Percentiles rank a stretch among this genome's conserved stretches.
Conservation (phyloP, 495 filamentous ascomycete genomes). For the Neurospora terricola region DNA sequence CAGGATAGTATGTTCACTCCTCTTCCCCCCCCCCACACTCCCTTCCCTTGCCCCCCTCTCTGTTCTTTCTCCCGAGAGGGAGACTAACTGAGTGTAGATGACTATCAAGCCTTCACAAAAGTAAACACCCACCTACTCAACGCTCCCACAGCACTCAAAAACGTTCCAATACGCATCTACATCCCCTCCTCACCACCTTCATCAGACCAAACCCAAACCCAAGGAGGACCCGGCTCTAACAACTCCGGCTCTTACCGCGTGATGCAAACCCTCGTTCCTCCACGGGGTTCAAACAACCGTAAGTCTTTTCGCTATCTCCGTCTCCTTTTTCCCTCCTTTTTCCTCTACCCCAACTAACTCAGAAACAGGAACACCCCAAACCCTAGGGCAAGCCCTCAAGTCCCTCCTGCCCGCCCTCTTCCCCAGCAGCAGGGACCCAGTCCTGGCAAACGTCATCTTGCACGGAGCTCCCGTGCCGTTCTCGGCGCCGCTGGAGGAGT, state of each 20-base stretch:
- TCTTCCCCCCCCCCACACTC: too few relatives aligned
- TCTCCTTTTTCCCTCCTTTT: neutral
- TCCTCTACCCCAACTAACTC: neutral
- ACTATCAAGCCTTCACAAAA: slow-evolving; percentile 59
- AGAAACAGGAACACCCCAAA: slow-evolving; percentile 45
- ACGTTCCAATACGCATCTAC: slow-evolving; percentile 81
- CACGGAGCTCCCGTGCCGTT: slow-evolving; percentile 85
- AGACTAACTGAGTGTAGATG: slow-evolving; percentile 41
- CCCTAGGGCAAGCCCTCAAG: slow-evolving; percentile 73
- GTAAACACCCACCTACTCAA: slow-evolving; percentile 74
- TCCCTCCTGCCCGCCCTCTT: slow-evolving; percentile 72
- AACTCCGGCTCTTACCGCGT: slow-evolving; percentile 50
- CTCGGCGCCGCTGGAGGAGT: slow-evolving; percentile 70
- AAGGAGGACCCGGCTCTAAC: slow-evolving; percentile 26
- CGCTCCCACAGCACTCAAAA: slow-evolving; percentile 59
- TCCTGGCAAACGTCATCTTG: slow-evolving; percentile 83
- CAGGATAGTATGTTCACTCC: slow-evolving; percentile 56
- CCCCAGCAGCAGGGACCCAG: slow-evolving; percentile 70
- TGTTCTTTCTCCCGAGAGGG: neutral
- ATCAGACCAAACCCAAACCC: slow-evolving; percentile 17
- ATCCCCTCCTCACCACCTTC: slow-evolving; percentile 57
- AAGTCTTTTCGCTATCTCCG: slow-evolving; percentile 6
- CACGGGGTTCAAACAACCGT: slow-evolving; percentile 27
- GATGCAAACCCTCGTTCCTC: slow-evolving; percentile 56
- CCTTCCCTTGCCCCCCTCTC: neutral